These are phyloP conservation scores for Manihot esculenta DNA, from an alignment of 441 rosid species.

Conservation along the genomic window DNA sequence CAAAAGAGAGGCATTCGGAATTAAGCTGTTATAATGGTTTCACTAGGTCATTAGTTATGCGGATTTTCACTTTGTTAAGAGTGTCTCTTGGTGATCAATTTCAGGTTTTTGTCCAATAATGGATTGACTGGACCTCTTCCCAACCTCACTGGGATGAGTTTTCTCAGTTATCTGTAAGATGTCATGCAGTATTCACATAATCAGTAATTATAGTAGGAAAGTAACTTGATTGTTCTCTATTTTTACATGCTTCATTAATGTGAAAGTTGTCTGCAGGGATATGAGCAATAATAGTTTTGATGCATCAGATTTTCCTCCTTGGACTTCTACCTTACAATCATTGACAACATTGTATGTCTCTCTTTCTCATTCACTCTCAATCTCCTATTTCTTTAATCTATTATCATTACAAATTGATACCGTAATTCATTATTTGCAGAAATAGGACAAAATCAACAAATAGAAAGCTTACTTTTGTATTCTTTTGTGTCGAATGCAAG, in stretches of 20 bases:
- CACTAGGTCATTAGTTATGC: not conserved
- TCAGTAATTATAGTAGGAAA: not conserved
- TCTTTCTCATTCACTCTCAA: conserved; percentile 1
- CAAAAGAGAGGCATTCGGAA: not conserved
- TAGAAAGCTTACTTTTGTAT: no score
- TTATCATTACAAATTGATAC: no score
- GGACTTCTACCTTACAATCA: conserved; percentile 44
- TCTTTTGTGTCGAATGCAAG: not conserved
- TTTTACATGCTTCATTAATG: not conserved
- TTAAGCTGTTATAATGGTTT: not conserved
- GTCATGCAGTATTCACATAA: not conserved
- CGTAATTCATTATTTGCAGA: no score
- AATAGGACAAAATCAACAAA: no score
- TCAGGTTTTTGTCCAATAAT: conserved; percentile 74
- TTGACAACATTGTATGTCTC: conserved; percentile 66
- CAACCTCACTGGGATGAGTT: conserved; percentile 50
- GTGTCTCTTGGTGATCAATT: not conserved
- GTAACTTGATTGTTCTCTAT: not conserved
- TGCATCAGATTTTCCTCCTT: conserved; percentile 46
- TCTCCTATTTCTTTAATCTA: not conserved
- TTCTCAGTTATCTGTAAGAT: conserved; percentile 60
- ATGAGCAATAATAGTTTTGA: conserved; percentile 69
- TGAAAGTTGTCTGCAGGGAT: conserved; percentile 50
- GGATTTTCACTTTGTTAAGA: conserved; percentile 2
- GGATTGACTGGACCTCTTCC: conserved; percentile 56